Conservation (phyloP, 2,329 filamentous ascomycete genomes). For the Aspergillus texensis region DNA sequence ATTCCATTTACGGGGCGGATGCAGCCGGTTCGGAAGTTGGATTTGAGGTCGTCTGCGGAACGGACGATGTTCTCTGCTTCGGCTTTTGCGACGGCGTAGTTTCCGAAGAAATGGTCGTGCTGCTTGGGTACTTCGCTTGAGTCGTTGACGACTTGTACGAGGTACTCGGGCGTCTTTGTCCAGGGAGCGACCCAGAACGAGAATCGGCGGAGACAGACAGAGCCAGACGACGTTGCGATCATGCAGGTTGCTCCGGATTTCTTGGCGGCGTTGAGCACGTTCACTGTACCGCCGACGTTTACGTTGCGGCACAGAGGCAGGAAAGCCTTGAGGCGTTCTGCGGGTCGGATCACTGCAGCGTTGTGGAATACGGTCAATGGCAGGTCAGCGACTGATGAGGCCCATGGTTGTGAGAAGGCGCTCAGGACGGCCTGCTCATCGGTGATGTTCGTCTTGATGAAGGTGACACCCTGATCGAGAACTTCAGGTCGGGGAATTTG, state of each 20-base stretch:
- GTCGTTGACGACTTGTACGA: slow-evolving; percentile 52
- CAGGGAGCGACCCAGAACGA: slow-evolving; percentile 51
- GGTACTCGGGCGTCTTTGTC: slow-evolving; percentile 42
- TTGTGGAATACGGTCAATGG: slow-evolving; percentile 63
- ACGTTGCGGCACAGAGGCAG: slow-evolving; percentile 52
- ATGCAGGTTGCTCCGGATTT: slow-evolving; percentile 53
- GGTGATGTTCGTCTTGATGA: slow-evolving; percentile 55
- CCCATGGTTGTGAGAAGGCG: slow-evolving; percentile 56
- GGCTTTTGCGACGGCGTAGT: slow-evolving; percentile 57
- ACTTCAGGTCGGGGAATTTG: slow-evolving; percentile 47
- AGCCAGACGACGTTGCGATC: slow-evolving; percentile 57
- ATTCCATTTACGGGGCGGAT: slow-evolving; percentile 59
- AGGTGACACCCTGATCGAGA: slow-evolving; percentile 48
- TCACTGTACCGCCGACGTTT: slow-evolving; percentile 55
- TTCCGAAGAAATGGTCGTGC: slow-evolving; percentile 48
- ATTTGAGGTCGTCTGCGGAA: slow-evolving; percentile 40
- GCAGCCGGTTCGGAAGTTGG: slow-evolving; percentile 54
- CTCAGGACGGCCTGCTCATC: slow-evolving; percentile 46
- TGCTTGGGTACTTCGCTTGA: slow-evolving; percentile 43
- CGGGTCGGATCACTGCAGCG: slow-evolving; percentile 57
- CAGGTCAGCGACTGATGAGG: slow-evolving; percentile 40
- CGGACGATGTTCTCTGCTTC: slow-evolving; percentile 57
- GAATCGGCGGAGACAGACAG: slow-evolving; percentile 47
- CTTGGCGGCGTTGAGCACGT: slow-evolving; percentile 53
- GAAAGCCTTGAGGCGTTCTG: slow-evolving; percentile 50